phyloP scores from a whole-genome alignment of 2,329 filamentous ascomycete species.

The Byssochlamys sp. region DNA sequence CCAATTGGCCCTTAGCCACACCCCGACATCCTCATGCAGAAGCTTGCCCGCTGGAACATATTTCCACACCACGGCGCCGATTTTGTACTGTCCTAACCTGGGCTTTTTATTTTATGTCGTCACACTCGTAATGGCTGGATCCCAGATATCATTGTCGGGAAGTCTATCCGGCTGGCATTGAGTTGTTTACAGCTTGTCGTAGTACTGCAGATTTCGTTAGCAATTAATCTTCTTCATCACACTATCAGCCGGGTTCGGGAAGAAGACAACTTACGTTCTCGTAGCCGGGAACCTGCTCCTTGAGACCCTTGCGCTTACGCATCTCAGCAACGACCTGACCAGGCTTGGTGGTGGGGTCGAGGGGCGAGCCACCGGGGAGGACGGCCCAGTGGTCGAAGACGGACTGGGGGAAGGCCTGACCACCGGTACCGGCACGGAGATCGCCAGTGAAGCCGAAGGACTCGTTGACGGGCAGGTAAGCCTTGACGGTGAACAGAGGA shows the following conservation, averaged over 20 bases:
- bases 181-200: constrained; percentile 86
- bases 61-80: neutral
- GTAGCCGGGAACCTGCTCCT: constrained; percentile 83
- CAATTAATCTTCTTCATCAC: constrained; percentile 19
- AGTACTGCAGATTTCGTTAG: constrained; percentile 59
- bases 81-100: constrained; percentile 13
- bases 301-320: constrained; percentile 99
- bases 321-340: constrained; percentile 76
- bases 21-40: constrained; percentile 1
- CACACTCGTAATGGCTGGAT: constrained; percentile 34
- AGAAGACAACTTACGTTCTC: constrained; percentile 68
- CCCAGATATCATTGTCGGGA: constrained; percentile 25
- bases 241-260: neutral
- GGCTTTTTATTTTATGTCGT: constrained; percentile 33
- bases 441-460: constrained; percentile 98
- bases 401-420: constrained; percentile 97
- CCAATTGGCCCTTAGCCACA: neutral
- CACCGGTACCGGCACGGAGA: constrained; percentile 83
- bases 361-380: constrained; percentile 82
- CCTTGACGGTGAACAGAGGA: constrained; percentile 98
- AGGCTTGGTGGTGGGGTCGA: constrained; percentile 72
- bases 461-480: constrained; percentile 91
- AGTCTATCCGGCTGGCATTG: constrained; percentile 34
- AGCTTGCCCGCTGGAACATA: neutral
- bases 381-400: constrained; percentile 99